These are phyloP conservation scores for Candida easanensis DNA, from an alignment of 805 yeast species.

Conservation along the genomic window DNA sequence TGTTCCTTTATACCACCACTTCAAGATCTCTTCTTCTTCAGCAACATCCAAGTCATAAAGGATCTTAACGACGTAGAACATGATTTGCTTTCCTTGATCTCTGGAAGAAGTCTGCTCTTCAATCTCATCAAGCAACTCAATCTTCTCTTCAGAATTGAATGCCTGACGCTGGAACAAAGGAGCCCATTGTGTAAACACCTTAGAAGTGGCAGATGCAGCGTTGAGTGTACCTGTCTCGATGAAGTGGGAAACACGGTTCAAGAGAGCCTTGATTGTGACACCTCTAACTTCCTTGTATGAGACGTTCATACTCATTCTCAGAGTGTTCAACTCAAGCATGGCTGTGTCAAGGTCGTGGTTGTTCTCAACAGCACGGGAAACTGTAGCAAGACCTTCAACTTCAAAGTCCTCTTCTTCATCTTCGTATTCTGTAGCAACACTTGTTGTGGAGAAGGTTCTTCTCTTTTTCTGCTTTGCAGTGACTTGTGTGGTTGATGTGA, in stretches of 20 bases:
- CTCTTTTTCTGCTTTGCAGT: slow-evolving; percentile 39
- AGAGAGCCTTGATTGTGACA: slow-evolving; percentile 74
- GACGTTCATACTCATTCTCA: slow-evolving; percentile 97
- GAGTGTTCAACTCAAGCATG: slow-evolving; percentile 83
- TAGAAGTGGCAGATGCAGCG: slow-evolving; percentile 70
- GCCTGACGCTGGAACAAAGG: slow-evolving; percentile 80
- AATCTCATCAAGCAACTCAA: slow-evolving; percentile 54
- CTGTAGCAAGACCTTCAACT: slow-evolving; percentile 90
- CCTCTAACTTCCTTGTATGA: slow-evolving; percentile 87
- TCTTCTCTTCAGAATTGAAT: slow-evolving; percentile 73
- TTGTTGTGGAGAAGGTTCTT: slow-evolving; percentile 39
- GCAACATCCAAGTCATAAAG: slow-evolving; percentile 80
- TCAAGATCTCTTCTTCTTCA: slow-evolving; percentile 74
- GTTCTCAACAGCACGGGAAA: slow-evolving; percentile 86
- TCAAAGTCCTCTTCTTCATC: slow-evolving; percentile 80
- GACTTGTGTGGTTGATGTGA: slow-evolving; percentile 45
- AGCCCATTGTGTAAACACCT: slow-evolving; percentile 81
- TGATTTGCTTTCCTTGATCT: slow-evolving; percentile 41
- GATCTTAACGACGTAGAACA: slow-evolving; percentile 49
- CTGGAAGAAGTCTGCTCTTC: slow-evolving; percentile 42
- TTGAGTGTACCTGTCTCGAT: slow-evolving; percentile 74
- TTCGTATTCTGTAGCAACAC: slow-evolving; percentile 50
- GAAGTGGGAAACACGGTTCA: slow-evolving; percentile 67
- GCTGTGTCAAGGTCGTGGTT: slow-evolving; percentile 95
- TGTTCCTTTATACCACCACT: slow-evolving; percentile 73